phyloP scores from a whole-genome alignment of 495 filamentous ascomycete species.

The Trichoderma gamsii region DNA sequence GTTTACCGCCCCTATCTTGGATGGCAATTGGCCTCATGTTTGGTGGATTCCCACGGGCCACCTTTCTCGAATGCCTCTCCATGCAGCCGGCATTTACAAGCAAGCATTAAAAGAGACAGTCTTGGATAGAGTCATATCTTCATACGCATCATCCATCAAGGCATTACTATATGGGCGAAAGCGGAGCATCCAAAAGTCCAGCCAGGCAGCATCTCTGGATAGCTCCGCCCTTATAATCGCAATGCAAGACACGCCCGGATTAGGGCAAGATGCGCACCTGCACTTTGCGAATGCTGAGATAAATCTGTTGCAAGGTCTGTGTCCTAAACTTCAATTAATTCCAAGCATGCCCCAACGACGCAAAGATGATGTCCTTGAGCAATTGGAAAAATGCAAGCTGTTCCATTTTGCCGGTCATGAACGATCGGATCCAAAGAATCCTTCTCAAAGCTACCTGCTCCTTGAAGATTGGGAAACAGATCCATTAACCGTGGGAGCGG shows the following conservation, averaged over 20 bases:
- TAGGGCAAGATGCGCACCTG: neutral
- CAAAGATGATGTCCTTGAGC: neutral
- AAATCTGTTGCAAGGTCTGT: neutral
- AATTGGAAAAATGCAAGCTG: neutral
- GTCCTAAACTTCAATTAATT: neutral
- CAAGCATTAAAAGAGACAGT: neutral
- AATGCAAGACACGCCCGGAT: neutral
- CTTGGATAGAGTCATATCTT: neutral
- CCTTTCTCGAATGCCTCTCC: neutral
- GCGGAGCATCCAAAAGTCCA: neutral
- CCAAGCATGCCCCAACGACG: neutral
- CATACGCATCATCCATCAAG: neutral
- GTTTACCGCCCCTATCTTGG: too few relatives aligned
- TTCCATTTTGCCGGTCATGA: neutral
- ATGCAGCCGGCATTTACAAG: neutral
- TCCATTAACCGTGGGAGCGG: neutral
- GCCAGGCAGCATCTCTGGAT: neutral
- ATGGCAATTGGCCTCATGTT: neutral
- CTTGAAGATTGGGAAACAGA: neutral
- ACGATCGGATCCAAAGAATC: neutral
- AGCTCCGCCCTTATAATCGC: neutral
- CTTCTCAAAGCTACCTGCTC: neutral
- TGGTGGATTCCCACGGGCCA: neutral
- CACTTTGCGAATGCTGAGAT: neutral
- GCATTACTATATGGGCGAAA: neutral